These are phyloP conservation scores for Globisporangium recalcitrans DNA, from an alignment of 352 stramenopile species.

Conservation along the genomic window DNA sequence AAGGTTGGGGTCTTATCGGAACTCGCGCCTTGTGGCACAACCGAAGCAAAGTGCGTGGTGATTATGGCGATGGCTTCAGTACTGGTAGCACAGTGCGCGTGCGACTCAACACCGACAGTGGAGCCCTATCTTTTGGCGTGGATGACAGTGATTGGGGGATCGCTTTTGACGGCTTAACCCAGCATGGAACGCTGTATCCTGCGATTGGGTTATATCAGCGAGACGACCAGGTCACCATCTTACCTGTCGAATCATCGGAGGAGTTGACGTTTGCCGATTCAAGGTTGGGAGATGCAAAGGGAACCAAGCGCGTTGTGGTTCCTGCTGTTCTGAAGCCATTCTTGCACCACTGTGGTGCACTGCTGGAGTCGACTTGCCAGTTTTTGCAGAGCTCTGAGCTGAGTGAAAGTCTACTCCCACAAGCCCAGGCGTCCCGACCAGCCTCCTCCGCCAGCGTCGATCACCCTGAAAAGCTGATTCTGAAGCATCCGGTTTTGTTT, in stretches of 20 bases:
- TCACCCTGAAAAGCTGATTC: constrained; percentile 32
- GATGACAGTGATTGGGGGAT: constrained; percentile 87
- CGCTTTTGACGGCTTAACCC: constrained; percentile 83
- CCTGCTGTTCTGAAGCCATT: constrained; percentile 75
- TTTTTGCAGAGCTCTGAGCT: constrained; percentile 39
- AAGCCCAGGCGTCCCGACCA: not conserved
- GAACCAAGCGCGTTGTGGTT: constrained; percentile 38
- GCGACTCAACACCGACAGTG: constrained; percentile 82
- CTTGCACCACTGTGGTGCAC: constrained; percentile 54
- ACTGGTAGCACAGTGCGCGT: constrained; percentile 80
- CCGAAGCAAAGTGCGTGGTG: constrained; percentile 82
- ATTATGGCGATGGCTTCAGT: constrained; percentile 87
- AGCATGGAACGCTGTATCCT: constrained; percentile 85
- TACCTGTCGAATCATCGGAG: constrained; percentile 52
- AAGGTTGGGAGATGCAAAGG: constrained; percentile 20
- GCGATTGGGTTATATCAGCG: constrained; percentile 86
- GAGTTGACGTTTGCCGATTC: constrained; percentile 25
- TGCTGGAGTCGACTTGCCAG: constrained; percentile 47
- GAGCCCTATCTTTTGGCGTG: constrained; percentile 82
- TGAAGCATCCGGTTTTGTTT: constrained; percentile 48
- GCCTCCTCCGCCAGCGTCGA: constrained; percentile 2
- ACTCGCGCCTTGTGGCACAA: constrained; percentile 88
- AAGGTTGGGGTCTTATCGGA: constrained; percentile 87
- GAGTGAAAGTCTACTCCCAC: constrained; percentile 16
- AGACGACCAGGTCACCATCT: constrained; percentile 86